Conservation (phyloP, 2,329 filamentous ascomycete species). For the Botryotinia globosa region DNA sequence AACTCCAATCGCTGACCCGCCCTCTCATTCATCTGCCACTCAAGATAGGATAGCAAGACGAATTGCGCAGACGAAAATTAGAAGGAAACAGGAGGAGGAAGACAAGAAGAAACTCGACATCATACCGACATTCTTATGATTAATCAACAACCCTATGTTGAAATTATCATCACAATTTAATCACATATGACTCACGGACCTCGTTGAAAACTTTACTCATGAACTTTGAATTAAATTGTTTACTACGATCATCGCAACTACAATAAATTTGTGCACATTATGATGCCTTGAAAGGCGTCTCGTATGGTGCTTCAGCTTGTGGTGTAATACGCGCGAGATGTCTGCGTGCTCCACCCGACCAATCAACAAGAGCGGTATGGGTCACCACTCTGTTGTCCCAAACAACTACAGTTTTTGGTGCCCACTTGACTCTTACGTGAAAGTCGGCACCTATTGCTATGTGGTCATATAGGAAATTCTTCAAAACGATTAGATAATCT, state of each 20-base stretch:
- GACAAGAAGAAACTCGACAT: conserved; percentile 28
- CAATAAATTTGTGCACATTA: background rate
- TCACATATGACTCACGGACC: background rate
- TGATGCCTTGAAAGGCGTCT: conserved; percentile 57
- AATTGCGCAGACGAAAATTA: conserved; percentile 26
- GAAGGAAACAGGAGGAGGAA: conserved; percentile 28
- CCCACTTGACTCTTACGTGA: conserved; percentile 74
- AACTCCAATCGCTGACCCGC: background rate
- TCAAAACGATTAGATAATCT: conserved; percentile 51
- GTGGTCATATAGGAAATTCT: conserved; percentile 77
- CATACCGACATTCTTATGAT: conserved; percentile 34
- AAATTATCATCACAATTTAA: background rate
- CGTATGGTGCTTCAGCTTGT: conserved; percentile 73
- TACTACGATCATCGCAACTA: background rate
- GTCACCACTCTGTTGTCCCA: conserved; percentile 83
- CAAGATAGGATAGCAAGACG: conserved; percentile 21
- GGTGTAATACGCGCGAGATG: conserved; percentile 81
- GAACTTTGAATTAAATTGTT: background rate
- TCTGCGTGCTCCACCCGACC: conserved; percentile 73
- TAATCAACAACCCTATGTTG: background rate
- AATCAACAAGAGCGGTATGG: conserved; percentile 78
- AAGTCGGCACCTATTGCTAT: conserved; percentile 70
- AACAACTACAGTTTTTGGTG: conserved; percentile 73
- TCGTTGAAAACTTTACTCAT: background rate
- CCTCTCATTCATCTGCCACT: background rate